phyloP scores from a whole-genome alignment of 441 rosid genomes.

The Biscutella laevigata region DNA sequence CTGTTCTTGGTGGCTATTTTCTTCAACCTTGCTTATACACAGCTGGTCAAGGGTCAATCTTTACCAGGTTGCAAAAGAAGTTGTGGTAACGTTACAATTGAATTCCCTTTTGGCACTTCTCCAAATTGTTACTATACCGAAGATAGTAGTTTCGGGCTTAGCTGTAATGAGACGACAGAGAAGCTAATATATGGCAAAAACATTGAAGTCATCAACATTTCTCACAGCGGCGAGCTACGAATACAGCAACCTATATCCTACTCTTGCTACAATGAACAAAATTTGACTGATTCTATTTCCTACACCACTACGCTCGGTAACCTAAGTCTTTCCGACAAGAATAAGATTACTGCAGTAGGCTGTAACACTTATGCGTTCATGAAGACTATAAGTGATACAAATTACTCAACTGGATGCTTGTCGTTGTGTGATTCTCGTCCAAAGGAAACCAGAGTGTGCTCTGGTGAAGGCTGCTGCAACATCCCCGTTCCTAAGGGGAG shows the following conservation, averaged over 20 bases:
- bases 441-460: slow-evolving; percentile 4
- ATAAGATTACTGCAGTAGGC: slow-evolving; percentile 33
- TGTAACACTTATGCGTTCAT: slow-evolving; percentile 30
- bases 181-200: background rate
- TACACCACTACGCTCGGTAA: background rate
- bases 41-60: background rate
- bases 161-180: background rate
- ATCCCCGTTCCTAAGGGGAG: slow-evolving; percentile 18
- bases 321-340: slow-evolving; percentile 12
- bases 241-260: background rate
- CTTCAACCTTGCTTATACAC: background rate
- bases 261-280: background rate
- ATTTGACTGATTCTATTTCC: background rate
- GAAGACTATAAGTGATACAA: background rate
- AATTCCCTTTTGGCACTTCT: slow-evolving; percentile 20
- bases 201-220: background rate
- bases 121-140: slow-evolving; percentile 10
- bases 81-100: slow-evolving; percentile 8
- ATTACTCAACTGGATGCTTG: background rate
- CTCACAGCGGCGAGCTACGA: background rate
- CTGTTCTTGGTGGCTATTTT: background rate
- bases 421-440: background rate
- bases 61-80: background rate
- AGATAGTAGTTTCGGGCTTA: slow-evolving; percentile 2
- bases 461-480: slow-evolving; percentile 37